Conservation (phyloP, 176 grass and related monocot genomes). For the Oryza officinalis region DNA sequence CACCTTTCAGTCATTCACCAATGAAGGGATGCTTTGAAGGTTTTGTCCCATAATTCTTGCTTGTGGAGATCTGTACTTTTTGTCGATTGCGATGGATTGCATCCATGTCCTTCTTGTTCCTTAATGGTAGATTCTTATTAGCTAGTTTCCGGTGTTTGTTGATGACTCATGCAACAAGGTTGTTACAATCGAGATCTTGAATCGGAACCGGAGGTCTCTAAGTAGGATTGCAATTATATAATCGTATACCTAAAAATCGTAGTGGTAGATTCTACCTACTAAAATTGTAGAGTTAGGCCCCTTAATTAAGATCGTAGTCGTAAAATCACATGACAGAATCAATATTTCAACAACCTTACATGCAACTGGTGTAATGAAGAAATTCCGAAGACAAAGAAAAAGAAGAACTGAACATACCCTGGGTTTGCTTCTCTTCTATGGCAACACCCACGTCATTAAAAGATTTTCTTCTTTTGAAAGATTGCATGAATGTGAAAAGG, state of each 20-base stretch:
- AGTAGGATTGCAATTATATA: no score
- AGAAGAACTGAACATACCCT: background rate
- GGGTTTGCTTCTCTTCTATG: background rate
- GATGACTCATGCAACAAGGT: no score
- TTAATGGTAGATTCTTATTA: background rate
- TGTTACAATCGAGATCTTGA: no score
- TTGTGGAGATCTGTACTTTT: background rate
- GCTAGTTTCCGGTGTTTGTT: background rate
- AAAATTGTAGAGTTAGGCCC: no score
- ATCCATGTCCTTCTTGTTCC: background rate
- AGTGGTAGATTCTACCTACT: no score
- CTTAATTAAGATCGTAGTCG: no score
- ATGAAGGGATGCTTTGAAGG: background rate
- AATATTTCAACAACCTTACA: no score
- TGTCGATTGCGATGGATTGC: background rate
- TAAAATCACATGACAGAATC: no score
- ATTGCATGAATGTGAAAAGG: background rate
- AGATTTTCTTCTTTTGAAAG: background rate
- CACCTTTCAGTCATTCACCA: background rate
- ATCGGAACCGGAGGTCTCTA: no score
- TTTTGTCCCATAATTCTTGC: constrained; percentile 2
- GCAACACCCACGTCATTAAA: background rate
- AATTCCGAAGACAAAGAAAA: no score
- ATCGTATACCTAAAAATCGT: no score
- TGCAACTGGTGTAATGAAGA: background rate